A percentile compares a stretch with the other conserved stretches of the same genome.
Evolutionary conservation across 2,329 filamentous ascomycete genomes (phyloP).

Genomic region (Colletotrichum noveboracense): DNA sequence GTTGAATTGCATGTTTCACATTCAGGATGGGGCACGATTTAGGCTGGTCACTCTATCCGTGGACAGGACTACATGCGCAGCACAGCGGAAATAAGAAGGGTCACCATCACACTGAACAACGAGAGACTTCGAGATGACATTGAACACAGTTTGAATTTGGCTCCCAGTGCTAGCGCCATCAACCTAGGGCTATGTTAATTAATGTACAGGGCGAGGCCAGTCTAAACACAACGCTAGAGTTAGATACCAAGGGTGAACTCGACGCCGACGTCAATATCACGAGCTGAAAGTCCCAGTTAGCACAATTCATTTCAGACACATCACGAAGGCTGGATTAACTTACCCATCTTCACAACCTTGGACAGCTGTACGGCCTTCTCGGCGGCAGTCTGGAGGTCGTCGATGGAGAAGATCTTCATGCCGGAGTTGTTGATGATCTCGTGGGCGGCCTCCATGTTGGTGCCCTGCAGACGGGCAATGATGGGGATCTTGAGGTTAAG

Average conservation of each 20-base stretch:
- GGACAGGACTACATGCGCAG: not conserved
- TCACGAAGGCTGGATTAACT: slow-evolving; percentile 39
- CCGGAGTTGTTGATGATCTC: slow-evolving; percentile 95
- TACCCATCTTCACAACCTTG: slow-evolving; percentile 98
- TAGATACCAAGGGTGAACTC: slow-evolving; percentile 96
- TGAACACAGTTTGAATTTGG: not conserved
- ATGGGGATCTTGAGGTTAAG: slow-evolving; percentile 98
- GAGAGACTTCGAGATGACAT: not conserved
- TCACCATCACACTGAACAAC: not conserved
- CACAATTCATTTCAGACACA: not conserved
- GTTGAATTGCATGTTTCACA: not conserved
- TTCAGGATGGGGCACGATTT: not conserved
- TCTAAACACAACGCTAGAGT: slow-evolving; percentile 29
- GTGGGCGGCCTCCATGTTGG: slow-evolving; percentile 95
- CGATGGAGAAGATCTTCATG: slow-evolving; percentile 99
- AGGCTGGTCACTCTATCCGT: not conserved
- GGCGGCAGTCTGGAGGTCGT: slow-evolving; percentile 94
- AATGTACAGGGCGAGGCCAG: slow-evolving; percentile 23
- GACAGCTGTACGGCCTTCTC: slow-evolving; percentile 99
- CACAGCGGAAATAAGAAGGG: not conserved
- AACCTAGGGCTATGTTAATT: slow-evolving; percentile 23
- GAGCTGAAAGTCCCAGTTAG: slow-evolving; percentile 57
- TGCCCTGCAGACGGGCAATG: slow-evolving; percentile 95
- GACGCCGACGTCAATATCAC: slow-evolving; percentile 96
- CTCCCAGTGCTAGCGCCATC: slow-evolving; percentile 4